Conservation (phyloP, 2,329 filamentous ascomycete genomes). For the Cytospora piceicola region DNA sequence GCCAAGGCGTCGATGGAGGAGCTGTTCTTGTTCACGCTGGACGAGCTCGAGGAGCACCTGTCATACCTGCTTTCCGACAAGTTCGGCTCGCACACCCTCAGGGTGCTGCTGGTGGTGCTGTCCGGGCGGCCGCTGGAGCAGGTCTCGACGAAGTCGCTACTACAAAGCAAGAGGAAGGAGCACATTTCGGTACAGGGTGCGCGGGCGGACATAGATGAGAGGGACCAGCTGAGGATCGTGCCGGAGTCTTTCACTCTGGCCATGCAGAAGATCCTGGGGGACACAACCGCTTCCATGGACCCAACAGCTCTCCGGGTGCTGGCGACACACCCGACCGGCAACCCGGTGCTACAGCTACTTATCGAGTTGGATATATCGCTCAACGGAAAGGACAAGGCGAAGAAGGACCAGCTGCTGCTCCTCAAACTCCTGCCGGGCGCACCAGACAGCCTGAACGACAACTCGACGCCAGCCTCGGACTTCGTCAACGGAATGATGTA, state of each 20-base stretch:
- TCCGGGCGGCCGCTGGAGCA: conserved; percentile 81
- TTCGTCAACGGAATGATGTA: conserved; percentile 90
- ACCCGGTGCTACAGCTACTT: conserved; percentile 89
- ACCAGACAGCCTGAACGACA: conserved; percentile 69
- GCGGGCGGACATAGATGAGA: conserved; percentile 53
- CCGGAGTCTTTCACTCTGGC: conserved; percentile 79
- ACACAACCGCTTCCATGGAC: conserved; percentile 76
- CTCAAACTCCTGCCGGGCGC: conserved; percentile 80
- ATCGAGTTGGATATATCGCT: conserved; percentile 82
- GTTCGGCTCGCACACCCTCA: conserved; percentile 89
- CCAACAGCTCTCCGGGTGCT: conserved; percentile 80
- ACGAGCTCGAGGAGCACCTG: conserved; percentile 86
- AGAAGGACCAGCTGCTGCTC: conserved; percentile 61
- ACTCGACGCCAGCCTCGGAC: conserved; percentile 69
- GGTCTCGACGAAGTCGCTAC: conserved; percentile 68
- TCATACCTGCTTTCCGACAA: conserved; percentile 81
- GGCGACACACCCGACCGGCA: conserved; percentile 86
- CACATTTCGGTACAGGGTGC: conserved; percentile 67
- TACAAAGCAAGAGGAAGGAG: conserved; percentile 94
- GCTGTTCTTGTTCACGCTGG: conserved; percentile 79
- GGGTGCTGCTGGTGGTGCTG: conserved; percentile 83
- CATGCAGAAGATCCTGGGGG: conserved; percentile 78
- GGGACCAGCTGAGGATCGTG: conserved; percentile 59
- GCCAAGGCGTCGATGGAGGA: conserved; percentile 74
- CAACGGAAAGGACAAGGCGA: conserved; percentile 68